Conservation (phyloP, 139 green algal species). For the Tetraselmis striata region DNA sequence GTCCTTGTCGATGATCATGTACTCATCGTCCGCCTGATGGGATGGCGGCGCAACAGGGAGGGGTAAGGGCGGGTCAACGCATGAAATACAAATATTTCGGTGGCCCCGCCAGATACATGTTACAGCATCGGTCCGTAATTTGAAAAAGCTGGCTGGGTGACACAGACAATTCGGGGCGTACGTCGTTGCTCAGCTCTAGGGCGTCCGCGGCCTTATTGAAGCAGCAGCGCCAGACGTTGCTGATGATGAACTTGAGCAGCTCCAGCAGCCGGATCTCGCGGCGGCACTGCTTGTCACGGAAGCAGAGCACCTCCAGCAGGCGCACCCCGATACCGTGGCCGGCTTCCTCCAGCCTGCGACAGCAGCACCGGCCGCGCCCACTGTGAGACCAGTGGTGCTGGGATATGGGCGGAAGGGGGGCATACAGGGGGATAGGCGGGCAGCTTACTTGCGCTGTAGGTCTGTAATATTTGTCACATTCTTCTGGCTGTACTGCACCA, state of each 20-base stretch:
- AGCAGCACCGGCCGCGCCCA: neutral
- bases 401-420: too few relatives aligned
- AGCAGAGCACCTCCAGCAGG: slow-evolving; percentile 81
- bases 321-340: slow-evolving; percentile 78
- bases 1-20: slow-evolving; percentile 93
- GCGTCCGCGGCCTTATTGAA: slow-evolving; percentile 91
- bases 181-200: slow-evolving; percentile 85
- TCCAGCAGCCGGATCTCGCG: slow-evolving; percentile 77
- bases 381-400: neutral
- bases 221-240: slow-evolving; percentile 80
- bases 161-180: too few relatives aligned
- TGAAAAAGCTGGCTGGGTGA: too few relatives aligned
- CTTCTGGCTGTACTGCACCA: slow-evolving; percentile 90
- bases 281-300: slow-evolving; percentile 60
- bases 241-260: slow-evolving; percentile 86
- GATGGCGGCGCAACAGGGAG: too few relatives aligned
- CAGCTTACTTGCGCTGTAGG: slow-evolving; percentile 75
- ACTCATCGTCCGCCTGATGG: slow-evolving; percentile 88
- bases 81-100: too few relatives aligned
- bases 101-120: too few relatives aligned
- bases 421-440: neutral
- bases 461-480: slow-evolving; percentile 79
- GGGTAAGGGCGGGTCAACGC: too few relatives aligned
- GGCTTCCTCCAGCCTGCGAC: slow-evolving; percentile 68
- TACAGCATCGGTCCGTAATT: too few relatives aligned